Evolutionary conservation across 306 rosid genomes (phyloP), one percentile per base, ranked within the genome.

Genomic region (Vigna trinervia): DNA sequence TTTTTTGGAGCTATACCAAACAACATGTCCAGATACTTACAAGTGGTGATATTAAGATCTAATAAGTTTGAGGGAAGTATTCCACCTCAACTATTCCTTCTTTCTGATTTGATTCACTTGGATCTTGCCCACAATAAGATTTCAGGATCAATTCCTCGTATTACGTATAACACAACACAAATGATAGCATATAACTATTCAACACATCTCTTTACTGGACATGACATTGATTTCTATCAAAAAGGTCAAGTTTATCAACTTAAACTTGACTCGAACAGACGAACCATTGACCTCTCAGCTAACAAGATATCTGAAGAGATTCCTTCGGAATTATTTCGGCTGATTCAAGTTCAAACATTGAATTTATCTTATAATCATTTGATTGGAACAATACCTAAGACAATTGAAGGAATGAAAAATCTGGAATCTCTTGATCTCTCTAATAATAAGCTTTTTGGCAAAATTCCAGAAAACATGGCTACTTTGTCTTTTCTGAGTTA

Each of bases 141-240:
- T 20, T 20, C 22, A 20, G 22, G 22, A 20, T 20, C 22, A 20
- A 20, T 20, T 20, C 22, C 22, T 20, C 22, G 1, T 0, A 20
- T 20, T 20, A 3, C 5, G 0, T 19, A n/a, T 10, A 80, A 80
- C 8, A 14, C 54, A 5, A 62, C 69, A 5, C 0, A 12, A 41
- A 62, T 61, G 68, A 3, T 32, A 8, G 0, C 45, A 1, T 1
- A 0, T 0, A 2, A 0, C 0, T 61, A 3, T 32, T 1, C 0
- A 0, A 20, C 23, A 22, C 6, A 0, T 2, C 0, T 0, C 1
- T 11, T 4, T 11, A 0, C 0, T 58, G 0, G 3, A 3, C 14
- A 15, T 15, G 14, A 1, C 0, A 36, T 62, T 11, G 9, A 34
- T 15, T 62, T 62, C 5, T 65, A 34, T 36, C 1, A 26, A n/a